Conservation (phyloP, 768 basidiomycete genomes). For the Tephrocybe sp. region DNA sequence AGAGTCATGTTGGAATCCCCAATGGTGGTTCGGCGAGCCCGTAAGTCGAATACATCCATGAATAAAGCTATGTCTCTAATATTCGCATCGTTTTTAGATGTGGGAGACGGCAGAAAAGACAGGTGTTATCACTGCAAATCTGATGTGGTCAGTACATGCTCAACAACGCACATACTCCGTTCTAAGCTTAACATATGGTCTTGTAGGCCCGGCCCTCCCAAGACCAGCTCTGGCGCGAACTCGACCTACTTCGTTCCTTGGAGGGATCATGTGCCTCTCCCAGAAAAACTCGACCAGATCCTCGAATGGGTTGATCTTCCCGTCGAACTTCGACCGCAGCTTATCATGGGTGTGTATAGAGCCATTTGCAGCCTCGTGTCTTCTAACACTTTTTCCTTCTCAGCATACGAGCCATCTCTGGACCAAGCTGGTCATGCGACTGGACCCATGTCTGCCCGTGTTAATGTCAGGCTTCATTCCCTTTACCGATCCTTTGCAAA, state of each 20-base stretch:
- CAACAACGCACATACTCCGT: neutral
- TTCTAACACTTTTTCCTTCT: constrained; percentile 9
- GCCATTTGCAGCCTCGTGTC: constrained; percentile 14
- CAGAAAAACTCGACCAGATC: constrained; percentile 75
- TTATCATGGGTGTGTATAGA: constrained; percentile 60
- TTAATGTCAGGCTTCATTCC: constrained; percentile 58
- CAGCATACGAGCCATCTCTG: constrained; percentile 82
- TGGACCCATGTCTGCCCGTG: constrained; percentile 66
- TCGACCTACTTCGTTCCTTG: constrained; percentile 82
- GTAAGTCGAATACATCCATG: constrained; percentile 35
- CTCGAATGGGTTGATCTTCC: constrained; percentile 83
- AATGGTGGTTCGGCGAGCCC: constrained; percentile 92
- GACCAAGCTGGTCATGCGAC: constrained; percentile 82
- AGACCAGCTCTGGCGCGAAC: constrained; percentile 60
- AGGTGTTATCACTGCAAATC: constrained; percentile 75
- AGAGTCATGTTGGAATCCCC: constrained; percentile 60
- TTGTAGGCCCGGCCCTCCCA: constrained; percentile 79
- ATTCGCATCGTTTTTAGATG: constrained; percentile 50
- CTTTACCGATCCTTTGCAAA: neutral
- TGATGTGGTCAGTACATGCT: constrained; percentile 89
- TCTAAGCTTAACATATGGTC: neutral
- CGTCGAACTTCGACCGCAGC: constrained; percentile 67
- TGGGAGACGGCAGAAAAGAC: constrained; percentile 86
- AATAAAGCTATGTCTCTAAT: neutral
- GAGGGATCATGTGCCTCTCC: constrained; percentile 67